A percentile compares a stretch with the other conserved stretches of the same genome.
Conservation (phyloP, 257 asterid genomes). For the Mentha longifolia region DNA sequence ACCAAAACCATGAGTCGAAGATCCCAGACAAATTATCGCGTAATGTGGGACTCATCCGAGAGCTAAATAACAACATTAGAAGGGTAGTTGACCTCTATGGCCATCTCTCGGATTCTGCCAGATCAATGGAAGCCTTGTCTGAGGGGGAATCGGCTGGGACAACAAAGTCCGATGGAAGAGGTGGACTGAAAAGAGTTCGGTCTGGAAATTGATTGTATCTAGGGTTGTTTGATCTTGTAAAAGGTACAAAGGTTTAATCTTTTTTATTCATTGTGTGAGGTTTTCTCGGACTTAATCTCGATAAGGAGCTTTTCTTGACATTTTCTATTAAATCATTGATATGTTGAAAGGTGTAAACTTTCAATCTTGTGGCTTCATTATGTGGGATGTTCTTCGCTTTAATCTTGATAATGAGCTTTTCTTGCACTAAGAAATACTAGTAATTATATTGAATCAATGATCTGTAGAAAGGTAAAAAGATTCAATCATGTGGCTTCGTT, state of each 20-base stretch:
- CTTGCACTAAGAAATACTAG: conserved; percentile 20
- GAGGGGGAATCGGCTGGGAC: conserved; percentile 55
- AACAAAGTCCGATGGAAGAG: conserved; percentile 47
- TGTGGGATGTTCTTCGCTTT: conserved; percentile 1
- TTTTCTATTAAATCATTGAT: conserved; percentile 9
- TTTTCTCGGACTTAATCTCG: conserved; percentile 5
- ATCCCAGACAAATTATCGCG: conserved; percentile 51
- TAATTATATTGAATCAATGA: conserved; percentile 4
- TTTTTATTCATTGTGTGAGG: not conserved
- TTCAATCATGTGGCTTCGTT: conserved; percentile 8
- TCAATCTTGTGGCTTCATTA: conserved; percentile 1
- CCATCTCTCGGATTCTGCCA: conserved; percentile 51
- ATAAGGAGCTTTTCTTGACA: conserved; percentile 24
- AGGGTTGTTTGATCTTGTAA: not conserved
- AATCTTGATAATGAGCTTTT: conserved; percentile 22
- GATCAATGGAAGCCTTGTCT: conserved; percentile 50
- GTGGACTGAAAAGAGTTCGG: conserved; percentile 49
- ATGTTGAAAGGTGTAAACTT: not conserved
- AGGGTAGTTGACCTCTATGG: conserved; percentile 56
- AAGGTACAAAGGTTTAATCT: conserved; percentile 24
- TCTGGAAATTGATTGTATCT: conserved; percentile 35
- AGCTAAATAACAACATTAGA: conserved; percentile 65
- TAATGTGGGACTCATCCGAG: conserved; percentile 57
- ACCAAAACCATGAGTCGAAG: conserved; percentile 61
- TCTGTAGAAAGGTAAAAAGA: not conserved